Base-by-base conservation (phyloP, 768 basidiomycete genomes). In the Mycena rebaudengoi region DNA sequence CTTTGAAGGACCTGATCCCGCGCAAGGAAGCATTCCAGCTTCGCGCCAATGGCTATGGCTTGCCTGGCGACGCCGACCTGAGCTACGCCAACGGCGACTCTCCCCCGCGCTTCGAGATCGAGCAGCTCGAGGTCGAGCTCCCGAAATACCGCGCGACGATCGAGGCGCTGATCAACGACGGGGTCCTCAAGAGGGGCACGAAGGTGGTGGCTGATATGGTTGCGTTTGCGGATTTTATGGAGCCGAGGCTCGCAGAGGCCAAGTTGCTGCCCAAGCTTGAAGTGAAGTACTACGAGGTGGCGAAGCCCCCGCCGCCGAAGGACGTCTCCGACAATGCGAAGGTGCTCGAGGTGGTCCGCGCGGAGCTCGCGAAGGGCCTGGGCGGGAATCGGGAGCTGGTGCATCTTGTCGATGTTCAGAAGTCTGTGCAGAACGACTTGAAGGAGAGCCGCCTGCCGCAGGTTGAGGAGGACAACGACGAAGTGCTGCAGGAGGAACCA, bases 371-470 rank as follows among this genome's bases (percentile, higher is more conserved):
- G 1, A 60, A 40, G 1, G 52, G 33, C 26, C 64, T 68, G 3
- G 67, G 60, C 10, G 64, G 64, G 23, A 74, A 76, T 25, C 69
- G 64, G 20, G 44, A 74, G 25, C 59, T 78, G n/a, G 76, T 80
- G 20, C 77, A 76, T 58, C 72, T 80, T 4, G 52, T 79, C 30
- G 78, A 80, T 63, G 78, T 78, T 5, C 79, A 79, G 68, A 72
- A 64, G 32, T 79, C 78, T 6, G 77, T 80, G 13, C 72, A 73
- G 43, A 66, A 67, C 37, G 67, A 67, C 50, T 63, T 79, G 70
- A 60, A 55, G 37, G 56, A 29, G 30, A 33, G 58, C 41, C 41
- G 10, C 3, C 25, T 43, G 11, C 25, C 23, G 25, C 30, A 46
- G 46, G 4, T 13, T 29, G 46, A 48, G 45, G 45, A 29, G 10